Evolutionary conservation across 306 rosid species (phyloP), one percentile per base, ranked within the genome.

Genomic region (Carpinus viminea): DNA sequence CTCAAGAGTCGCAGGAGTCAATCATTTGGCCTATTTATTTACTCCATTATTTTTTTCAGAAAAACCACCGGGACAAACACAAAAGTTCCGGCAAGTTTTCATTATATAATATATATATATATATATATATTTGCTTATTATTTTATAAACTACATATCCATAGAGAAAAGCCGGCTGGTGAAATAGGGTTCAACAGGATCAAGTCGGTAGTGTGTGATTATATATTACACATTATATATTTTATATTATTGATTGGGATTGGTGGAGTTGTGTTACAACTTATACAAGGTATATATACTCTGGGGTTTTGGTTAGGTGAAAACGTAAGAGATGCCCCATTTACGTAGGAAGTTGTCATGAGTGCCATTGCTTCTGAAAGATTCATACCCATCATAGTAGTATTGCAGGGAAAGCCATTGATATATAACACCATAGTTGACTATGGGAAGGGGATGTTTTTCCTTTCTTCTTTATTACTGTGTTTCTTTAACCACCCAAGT

Each of bases 131-230:
- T 4, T 54, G 7, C n/a, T 3, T 6, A 54, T 48, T 18, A 57
- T 5, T 41, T 41, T 28, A 43, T 26, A 38, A 10, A 28, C 48
- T 13, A 28, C 38, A 68, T 20, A 43, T 34, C 61, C 8, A 78
- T 61, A 73, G 62, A 56, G 76, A 74, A 84, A 80, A 76, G 92
- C 93, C 91, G 93, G 93, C 93, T 43, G 76, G 84, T 75, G 78
- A 51, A 74, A 73, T 82, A 84, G 84, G 82, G 73, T 52, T 75
- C 77, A 56, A 74, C 62, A 78, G 79, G 78, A 77, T 75, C 81
- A 74, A 54, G 86, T 79, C 62, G 81, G 84, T 81, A 72, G 71
- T 80, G 85, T 80, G 78, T 80, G 74, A 53, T 70, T 66, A 53
- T 74, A 28, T 74, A 36, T 69, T 65, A 24, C 26, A 24, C 26